A percentile compares a stretch with the other conserved stretches of the same genome.
These are phyloP conservation scores for Neurospora sp. DNA, from an alignment of 495 filamentous ascomycete genomes.

Conservation along the genomic window DNA sequence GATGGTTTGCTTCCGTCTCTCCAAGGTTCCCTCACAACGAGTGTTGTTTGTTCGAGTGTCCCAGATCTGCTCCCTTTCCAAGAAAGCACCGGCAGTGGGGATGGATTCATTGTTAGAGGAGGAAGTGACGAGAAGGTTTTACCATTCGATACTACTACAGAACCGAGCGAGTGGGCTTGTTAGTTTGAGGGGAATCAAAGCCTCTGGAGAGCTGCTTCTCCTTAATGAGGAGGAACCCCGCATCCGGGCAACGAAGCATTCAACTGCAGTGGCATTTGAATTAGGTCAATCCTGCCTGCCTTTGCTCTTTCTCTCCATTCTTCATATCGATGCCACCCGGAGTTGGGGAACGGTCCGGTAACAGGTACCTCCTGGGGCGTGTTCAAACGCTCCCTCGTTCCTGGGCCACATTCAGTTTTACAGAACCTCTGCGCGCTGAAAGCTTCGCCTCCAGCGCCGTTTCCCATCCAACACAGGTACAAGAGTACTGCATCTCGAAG, in stretches of 20 bases:
- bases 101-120: background rate
- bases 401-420: slow-evolving; percentile 3
- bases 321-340: background rate
- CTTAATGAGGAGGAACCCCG: background rate
- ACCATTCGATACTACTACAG: background rate
- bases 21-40: background rate
- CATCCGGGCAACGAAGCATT: background rate
- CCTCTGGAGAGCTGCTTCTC: background rate
- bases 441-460: background rate
- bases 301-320: background rate
- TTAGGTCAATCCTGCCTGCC: background rate
- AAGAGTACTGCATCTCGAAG: background rate
- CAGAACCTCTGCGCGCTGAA: slow-evolving; percentile 26
- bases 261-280: background rate
- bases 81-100: background rate
- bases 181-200: background rate
- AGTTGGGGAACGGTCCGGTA: background rate
- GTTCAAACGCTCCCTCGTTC: background rate
- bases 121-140: background rate
- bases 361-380: background rate
- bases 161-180: background rate
- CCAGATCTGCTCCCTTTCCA: background rate
- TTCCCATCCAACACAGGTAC: slow-evolving; percentile 4
- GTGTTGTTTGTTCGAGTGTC: background rate
- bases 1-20: background rate